phyloP scores from a whole-genome alignment of 768 basidiomycete genomes.

The Trametes meyenii region DNA sequence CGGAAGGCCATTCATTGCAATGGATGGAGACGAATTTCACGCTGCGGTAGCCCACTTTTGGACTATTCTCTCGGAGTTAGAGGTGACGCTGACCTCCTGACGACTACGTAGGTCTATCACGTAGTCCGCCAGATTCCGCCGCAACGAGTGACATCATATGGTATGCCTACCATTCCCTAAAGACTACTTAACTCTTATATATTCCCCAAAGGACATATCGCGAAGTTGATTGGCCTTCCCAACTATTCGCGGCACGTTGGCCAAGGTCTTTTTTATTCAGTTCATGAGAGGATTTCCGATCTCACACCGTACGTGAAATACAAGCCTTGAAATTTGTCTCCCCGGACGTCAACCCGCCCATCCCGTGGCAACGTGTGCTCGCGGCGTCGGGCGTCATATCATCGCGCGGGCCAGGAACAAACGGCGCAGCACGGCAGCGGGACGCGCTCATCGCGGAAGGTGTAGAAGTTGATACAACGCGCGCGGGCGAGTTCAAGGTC shows the following conservation, averaged over 20 bases:
- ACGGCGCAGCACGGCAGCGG: conserved; percentile 74
- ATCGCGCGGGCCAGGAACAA: conserved; percentile 81
- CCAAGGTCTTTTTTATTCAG: conserved; percentile 53
- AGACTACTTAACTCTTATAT: neutral
- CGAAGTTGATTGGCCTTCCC: conserved; percentile 80
- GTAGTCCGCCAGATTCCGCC: conserved; percentile 70
- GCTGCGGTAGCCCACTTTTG: conserved; percentile 1
- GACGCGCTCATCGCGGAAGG: conserved; percentile 82
- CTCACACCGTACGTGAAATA: neutral
- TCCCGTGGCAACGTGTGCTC: conserved; percentile 85
- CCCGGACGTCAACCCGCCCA: conserved; percentile 57
- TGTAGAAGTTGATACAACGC: conserved; percentile 66
- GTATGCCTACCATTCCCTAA: conserved; percentile 36
- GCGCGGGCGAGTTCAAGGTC: conserved; percentile 60
- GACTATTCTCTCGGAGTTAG: neutral
- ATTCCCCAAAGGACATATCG: conserved; percentile 65
- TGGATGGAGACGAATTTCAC: conserved; percentile 22
- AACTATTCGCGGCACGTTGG: conserved; percentile 80
- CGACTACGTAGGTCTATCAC: conserved; percentile 63
- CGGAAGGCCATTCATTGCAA: neutral
- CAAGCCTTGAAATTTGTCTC: conserved; percentile 79
- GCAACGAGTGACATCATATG: conserved; percentile 75
- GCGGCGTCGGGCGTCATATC: conserved; percentile 73
- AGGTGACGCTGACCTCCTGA: neutral
- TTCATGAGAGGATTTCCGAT: neutral